These are phyloP conservation scores for Cercophora newfieldiana DNA, from an alignment of 495 filamentous ascomycete species.

Conservation along the genomic window DNA sequence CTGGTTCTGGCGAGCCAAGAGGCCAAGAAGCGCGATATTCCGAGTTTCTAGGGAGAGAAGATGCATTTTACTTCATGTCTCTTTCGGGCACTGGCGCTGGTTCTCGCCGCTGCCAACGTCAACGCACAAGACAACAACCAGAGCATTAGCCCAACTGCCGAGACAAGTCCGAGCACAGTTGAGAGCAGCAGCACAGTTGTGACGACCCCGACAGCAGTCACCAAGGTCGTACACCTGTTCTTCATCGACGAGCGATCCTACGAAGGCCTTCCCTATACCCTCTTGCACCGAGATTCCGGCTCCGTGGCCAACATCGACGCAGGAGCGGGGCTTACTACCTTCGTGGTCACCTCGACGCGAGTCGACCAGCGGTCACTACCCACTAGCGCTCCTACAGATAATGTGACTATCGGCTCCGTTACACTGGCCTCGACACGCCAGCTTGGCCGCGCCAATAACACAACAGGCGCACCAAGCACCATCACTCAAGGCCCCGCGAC, in stretches of 20 bases:
- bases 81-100: neutral
- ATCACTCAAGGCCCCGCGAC: slow-evolving; percentile 32
- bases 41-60: neutral
- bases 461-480: slow-evolving; percentile 27
- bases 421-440: neutral
- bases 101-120: neutral
- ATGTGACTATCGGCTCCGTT: slow-evolving; percentile 3
- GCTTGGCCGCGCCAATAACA: slow-evolving; percentile 6
- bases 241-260: slow-evolving; percentile 30
- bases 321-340: slow-evolving; percentile 28
- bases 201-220: slow-evolving; percentile 1
- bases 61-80: neutral
- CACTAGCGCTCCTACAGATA: slow-evolving; percentile 9
- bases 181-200: neutral
- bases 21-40: neutral
- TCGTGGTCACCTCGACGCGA: slow-evolving; percentile 27
- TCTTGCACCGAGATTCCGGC: slow-evolving; percentile 26
- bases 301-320: slow-evolving; percentile 24
- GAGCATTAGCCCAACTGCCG: neutral
- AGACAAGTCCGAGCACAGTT: neutral
- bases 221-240: slow-evolving; percentile 28
- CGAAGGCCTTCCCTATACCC: slow-evolving; percentile 30
- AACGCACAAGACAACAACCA: neutral
- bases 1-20: neutral
- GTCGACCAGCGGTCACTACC: slow-evolving; percentile 16